Conservation (phyloP, 805 yeast species). For the Alloascoidea hylecoeti region DNA sequence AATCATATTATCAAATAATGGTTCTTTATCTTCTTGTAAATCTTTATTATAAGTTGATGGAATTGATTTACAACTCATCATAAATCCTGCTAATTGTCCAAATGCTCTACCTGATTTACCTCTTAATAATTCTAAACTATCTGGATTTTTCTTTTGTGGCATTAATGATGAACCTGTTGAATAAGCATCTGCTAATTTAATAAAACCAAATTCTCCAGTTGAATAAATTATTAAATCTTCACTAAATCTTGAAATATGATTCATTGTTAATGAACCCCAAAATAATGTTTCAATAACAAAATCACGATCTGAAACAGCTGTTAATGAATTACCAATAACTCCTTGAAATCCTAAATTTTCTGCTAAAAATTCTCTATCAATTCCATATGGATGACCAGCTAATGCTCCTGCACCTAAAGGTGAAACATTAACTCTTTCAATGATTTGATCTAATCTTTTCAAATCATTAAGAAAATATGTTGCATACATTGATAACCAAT, state of each 20-base stretch:
- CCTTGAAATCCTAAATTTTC: constrained; percentile 64
- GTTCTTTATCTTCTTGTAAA: constrained; percentile 98
- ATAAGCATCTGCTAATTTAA: constrained; percentile 90
- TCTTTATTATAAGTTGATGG: constrained; percentile 98
- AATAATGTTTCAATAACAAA: constrained; percentile 91
- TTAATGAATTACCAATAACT: constrained; percentile 87
- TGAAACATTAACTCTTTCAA: constrained; percentile 69
- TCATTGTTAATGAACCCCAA: constrained; percentile 92
- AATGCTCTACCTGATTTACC: constrained; percentile 97
- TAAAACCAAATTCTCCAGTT: constrained; percentile 93
- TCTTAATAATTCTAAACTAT: constrained; percentile 84
- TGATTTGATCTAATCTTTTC: constrained; percentile 68
- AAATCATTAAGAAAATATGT: constrained; percentile 89
- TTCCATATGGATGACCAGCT: constrained; percentile 99
- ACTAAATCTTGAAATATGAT: constrained; percentile 85
- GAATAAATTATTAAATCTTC: constrained; percentile 95
- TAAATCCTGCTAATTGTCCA: constrained; percentile 88
- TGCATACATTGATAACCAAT: constrained; percentile 90
- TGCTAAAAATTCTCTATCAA: constrained; percentile 86
- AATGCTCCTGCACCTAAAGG: constrained; percentile 97
- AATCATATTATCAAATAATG: constrained; percentile 80
- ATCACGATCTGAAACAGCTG: constrained; percentile 97
- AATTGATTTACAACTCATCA: constrained; percentile 93
- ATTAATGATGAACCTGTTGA: constrained; percentile 96
- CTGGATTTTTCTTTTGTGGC: constrained; percentile 99